Base-by-base conservation (phyloP, 306 rosid species). In the Cicer pinnatifidum region DNA sequence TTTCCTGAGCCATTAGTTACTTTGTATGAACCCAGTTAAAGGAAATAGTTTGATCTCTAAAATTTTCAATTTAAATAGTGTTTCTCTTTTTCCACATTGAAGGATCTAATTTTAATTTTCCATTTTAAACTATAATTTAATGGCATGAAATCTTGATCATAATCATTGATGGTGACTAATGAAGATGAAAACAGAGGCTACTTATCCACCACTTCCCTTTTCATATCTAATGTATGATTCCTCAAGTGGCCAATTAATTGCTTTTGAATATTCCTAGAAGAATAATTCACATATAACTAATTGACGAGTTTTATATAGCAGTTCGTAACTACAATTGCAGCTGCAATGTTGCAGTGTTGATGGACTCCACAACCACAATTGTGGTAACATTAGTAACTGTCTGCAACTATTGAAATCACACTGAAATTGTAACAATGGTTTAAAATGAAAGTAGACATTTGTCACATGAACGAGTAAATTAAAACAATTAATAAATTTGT, bases 401-500 rank as follows among this genome's bases (percentile, higher is more conserved):
- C 20, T 8, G 38, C 78, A 61, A 61, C 38, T 47, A 59, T 28
- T 73, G 20, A 17, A 63, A 61, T 19, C 35, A 13, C 23, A 39
- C 19, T n/a, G 17, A 35, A 62, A 8, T 10, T 51, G 56, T 72
- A 70, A 20, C 9, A 12, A 41, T 15, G 33, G 61, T 44, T 76
- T 12, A 45, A 47, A 75, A 59, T 11, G 20, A 20, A 60, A 69
- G 39, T 15, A 64, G 0, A 58, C 16, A 44, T 13, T 48, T 67
- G 9, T 69, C 40, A 57, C 3, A 23, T 67, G 73, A 74, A 69
- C 69, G 62, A 61, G 61, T 15, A 77, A 57, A 81, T 33, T 15
- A 75, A 62, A 53, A 75, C 39, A 81, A 38, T n/a, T 7, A 70
- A 54, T 45, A 63, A 75, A 63, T 54, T 69, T 33, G 54, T 62